Base-by-base conservation (phyloP, 208 protist species). In the Crithidia sp. region DNA sequence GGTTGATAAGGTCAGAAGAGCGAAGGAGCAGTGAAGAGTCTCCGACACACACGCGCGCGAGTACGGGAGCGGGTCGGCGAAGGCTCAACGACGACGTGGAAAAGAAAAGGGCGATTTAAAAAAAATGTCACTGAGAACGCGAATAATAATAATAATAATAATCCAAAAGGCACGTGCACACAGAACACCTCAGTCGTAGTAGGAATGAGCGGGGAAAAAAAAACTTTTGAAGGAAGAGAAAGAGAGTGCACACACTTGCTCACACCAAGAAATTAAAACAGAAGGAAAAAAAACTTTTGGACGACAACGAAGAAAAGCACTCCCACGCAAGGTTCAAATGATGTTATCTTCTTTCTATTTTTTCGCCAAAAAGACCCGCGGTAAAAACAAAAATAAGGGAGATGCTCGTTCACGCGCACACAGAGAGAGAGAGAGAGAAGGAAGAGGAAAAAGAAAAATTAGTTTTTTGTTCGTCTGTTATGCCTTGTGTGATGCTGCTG, bases 331-430 rank as follows among this genome's bases (percentile, higher is more conserved):
- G 12, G 2, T 49, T 49, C 45, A 49, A 2, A 49, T 14, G 12
- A 49, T 14, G 45, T 49, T 49, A 13, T 49, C 12, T 7, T 49
- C 12, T 7, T 49, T 28, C 28, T 28, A 2, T 28, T 28, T 28
- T 28, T 28, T 28, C 28, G 28, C 28, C 28, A 28, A 28, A 28
- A 28, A 28, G 28, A 28, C 28, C 28, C 28, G 28, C 43, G 53
- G n/a, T 13, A 52, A 19, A 41, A 45, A 37, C 8, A 55, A 50
- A 52, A 64, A 70, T 64, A 49, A 52, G 61, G 47, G 13, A 37
- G 43, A 36, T 41, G 9, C 19, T 56, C 5, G 13, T 47, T 56
- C 36, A 7, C 37, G n/a, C 13, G 28, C 45, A 49, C 9, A 65
- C 43, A 65, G 39, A 17, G 53, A 36, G 5, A 36, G 53, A 58